Evolutionary conservation across 768 basidiomycete species (phyloP).

Genomic region (Russula abietina): DNA sequence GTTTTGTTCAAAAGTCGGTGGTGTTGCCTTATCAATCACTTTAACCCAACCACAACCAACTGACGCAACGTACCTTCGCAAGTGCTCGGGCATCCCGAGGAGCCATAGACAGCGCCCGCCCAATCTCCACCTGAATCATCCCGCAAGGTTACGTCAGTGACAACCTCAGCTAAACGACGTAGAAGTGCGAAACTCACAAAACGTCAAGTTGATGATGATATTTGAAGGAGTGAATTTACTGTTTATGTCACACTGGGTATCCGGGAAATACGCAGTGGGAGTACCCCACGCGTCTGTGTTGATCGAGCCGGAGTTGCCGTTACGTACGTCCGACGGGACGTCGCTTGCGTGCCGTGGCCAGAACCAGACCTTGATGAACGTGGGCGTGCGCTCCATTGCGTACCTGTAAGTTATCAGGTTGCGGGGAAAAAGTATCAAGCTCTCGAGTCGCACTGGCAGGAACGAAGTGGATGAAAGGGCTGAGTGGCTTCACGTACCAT

Average conservation of each 20-base stretch:
- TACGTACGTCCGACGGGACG: constrained; percentile 44
- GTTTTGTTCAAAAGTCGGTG: constrained; percentile 27
- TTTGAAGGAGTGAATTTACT: constrained; percentile 50
- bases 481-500: constrained; percentile 38
- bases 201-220: constrained; percentile 64
- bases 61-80: constrained; percentile 40
- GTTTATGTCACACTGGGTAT: constrained; percentile 49
- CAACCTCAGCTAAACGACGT: background rate
- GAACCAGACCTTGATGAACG: constrained; percentile 65
- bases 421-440: background rate
- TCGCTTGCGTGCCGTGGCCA: constrained; percentile 47
- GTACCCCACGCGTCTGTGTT: constrained; percentile 54
- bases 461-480: background rate
- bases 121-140: constrained; percentile 41
- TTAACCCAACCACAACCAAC: background rate
- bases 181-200: constrained; percentile 45
- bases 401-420: constrained; percentile 40
- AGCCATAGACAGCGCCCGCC: constrained; percentile 44
- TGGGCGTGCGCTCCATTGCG: constrained; percentile 53
- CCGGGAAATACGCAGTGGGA: constrained; percentile 58
- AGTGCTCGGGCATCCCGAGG: constrained; percentile 47
- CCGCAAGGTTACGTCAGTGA: background rate
- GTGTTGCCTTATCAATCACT: background rate
- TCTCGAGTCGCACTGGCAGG: background rate
- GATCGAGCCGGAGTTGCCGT: constrained; percentile 39